A percentile compares a stretch with the other conserved stretches of the same genome.
Conservation (phyloP, 2,329 filamentous ascomycete genomes). For the Aspergillus phoenicis region DNA sequence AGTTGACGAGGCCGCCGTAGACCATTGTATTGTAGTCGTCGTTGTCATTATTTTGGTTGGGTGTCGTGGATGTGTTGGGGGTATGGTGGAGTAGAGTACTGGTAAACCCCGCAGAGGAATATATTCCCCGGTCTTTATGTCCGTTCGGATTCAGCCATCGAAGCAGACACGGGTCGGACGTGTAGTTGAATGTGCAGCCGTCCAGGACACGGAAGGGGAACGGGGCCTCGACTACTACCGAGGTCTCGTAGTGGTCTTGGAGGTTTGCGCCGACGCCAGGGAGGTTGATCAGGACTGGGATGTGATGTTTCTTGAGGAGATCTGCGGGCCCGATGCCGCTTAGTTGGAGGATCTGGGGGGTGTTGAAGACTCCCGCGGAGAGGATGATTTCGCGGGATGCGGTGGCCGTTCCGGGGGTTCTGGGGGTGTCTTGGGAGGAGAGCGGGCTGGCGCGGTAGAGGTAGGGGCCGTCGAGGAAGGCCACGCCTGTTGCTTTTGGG, state of each 20-base stretch:
- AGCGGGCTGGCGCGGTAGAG: slow-evolving; percentile 53
- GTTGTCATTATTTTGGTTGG: slow-evolving; percentile 31
- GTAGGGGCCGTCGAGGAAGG: slow-evolving; percentile 51
- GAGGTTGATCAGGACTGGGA: slow-evolving; percentile 57
- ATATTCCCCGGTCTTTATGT: slow-evolving; percentile 39
- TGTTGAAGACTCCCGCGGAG: slow-evolving; percentile 61
- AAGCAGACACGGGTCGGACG: slow-evolving; percentile 47
- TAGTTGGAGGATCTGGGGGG: slow-evolving; percentile 66
- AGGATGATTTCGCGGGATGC: slow-evolving; percentile 52
- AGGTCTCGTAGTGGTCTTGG: slow-evolving; percentile 55
- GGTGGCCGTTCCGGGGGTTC: slow-evolving; percentile 38
- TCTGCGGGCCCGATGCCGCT: slow-evolving; percentile 62
- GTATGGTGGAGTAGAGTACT: slow-evolving; percentile 43
- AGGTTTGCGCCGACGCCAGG: slow-evolving; percentile 67
- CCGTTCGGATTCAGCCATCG: slow-evolving; percentile 43
- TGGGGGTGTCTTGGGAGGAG: slow-evolving; percentile 15
- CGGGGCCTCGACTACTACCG: slow-evolving; percentile 32
- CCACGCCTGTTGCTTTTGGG: slow-evolving; percentile 53
- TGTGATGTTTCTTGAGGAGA: slow-evolving; percentile 58
- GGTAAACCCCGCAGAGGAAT: slow-evolving; percentile 57
- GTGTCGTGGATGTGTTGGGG: slow-evolving; percentile 33
- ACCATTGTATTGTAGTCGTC: slow-evolving; percentile 58
- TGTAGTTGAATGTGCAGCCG: slow-evolving; percentile 35
- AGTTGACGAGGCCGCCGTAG: slow-evolving; percentile 59
- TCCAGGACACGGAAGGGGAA: slow-evolving; percentile 46